phyloP scores from a whole-genome alignment of 306 rosid genomes.

The Corylus americana region DNA sequence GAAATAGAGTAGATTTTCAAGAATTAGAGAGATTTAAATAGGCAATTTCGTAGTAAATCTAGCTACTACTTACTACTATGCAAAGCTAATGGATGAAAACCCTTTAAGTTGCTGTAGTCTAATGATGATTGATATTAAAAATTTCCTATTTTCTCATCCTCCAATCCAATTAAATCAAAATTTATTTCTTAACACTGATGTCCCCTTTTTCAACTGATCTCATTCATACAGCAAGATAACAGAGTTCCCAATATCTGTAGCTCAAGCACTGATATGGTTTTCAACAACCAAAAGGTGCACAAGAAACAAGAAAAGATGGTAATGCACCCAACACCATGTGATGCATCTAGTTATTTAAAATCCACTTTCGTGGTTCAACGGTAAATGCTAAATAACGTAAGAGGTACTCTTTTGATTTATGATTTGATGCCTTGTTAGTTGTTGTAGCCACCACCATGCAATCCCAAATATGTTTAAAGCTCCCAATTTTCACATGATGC shows the following conservation, averaged over 20 bases:
- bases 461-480: no score
- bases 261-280: background rate
- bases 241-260: background rate
- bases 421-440: background rate
- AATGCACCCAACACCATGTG: background rate
- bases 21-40: background rate
- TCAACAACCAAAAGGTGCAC: background rate
- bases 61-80: background rate
- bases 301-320: slow-evolving; percentile 1
- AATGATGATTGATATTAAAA: background rate
- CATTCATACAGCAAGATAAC: background rate
- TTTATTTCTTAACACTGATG: background rate
- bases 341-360: background rate
- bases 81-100: background rate
- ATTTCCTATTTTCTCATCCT: background rate
- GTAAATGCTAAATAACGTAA: background rate
- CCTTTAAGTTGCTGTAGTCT: background rate
- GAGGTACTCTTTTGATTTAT: background rate
- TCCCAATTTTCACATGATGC: no score
- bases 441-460: slow-evolving; percentile 10
- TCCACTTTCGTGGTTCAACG: background rate
- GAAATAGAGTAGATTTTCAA: background rate
- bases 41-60: background rate
- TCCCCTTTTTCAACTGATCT: background rate
- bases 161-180: background rate